Conservation (phyloP, 148 eudicot genomes). For the Beta vulgaris region DNA sequence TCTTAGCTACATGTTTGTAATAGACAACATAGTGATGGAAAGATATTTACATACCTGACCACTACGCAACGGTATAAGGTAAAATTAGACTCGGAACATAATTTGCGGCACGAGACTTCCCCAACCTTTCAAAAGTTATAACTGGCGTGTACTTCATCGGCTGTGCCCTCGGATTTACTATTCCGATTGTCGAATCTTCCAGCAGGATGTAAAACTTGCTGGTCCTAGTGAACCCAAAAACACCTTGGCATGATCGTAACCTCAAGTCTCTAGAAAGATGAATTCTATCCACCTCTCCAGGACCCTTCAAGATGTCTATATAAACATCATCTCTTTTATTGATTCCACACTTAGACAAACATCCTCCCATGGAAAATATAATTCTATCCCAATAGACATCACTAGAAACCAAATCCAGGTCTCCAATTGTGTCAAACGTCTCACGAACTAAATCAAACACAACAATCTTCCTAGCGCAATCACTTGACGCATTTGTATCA, state of each 20-base stretch:
- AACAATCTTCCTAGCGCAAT: background rate
- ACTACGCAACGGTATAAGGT: background rate
- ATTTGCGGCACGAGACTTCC: background rate
- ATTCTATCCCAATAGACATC: background rate
- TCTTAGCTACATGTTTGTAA: background rate
- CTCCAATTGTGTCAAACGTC: background rate
- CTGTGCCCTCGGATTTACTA: background rate
- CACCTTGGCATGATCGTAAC: background rate
- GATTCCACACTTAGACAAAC: background rate
- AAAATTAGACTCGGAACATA: conserved; percentile 3
- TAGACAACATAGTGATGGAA: background rate
- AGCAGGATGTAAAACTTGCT: background rate
- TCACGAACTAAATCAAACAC: conserved; percentile 14
- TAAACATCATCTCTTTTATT: background rate
- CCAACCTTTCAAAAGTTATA: background rate
- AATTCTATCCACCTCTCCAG: background rate
- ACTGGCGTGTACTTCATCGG: background rate
- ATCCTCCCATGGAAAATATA: conserved; percentile 2
- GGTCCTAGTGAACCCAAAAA: background rate
- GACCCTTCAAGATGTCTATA: background rate
- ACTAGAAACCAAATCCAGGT: background rate
- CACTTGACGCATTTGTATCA: background rate
- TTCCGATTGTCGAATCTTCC: background rate
- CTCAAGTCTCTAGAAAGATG: background rate
- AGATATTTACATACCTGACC: conserved; percentile 1